A percentile compares a stretch with the other conserved stretches of the same genome.
phyloP scores from a whole-genome alignment of 345 rosid species.

The Gossypium raimondii region DNA sequence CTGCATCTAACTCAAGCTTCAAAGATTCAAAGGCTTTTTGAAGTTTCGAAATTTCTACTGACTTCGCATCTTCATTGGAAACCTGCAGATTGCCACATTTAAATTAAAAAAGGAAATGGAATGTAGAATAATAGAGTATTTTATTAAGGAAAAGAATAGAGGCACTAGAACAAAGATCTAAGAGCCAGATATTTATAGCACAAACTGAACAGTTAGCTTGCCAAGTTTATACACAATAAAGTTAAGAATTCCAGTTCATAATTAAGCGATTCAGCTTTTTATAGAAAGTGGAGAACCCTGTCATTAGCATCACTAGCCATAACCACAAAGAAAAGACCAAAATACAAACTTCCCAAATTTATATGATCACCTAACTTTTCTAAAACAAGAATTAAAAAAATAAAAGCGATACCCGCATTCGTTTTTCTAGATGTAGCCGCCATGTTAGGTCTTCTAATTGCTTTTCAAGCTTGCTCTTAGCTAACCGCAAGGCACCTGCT shows the following conservation, averaged over 20 bases:
- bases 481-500: slow-evolving; percentile 88
- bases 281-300: background rate
- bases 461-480: slow-evolving; percentile 92
- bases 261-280: background rate
- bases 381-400: slow-evolving; percentile 18
- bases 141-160: background rate
- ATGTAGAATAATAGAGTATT: background rate
- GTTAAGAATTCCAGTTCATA: background rate
- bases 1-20: slow-evolving; percentile 87
- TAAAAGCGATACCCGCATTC: slow-evolving; percentile 66
- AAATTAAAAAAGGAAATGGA: background rate
- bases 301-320: background rate
- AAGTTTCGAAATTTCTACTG: slow-evolving; percentile 67
- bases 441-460: slow-evolving; percentile 88
- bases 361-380: background rate
- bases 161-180: slow-evolving; percentile 8
- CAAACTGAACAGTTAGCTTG: background rate
- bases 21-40: slow-evolving; percentile 64
- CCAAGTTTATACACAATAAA: background rate
- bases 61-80: slow-evolving; percentile 75
- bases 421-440: slow-evolving; percentile 85
- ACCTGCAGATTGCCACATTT: slow-evolving; percentile 41
- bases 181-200: background rate
- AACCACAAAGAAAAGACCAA: background rate
- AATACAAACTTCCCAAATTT: background rate